phyloP scores from a whole-genome alignment of 768 basidiomycete species.

The Plicaturopsis crispa region DNA sequence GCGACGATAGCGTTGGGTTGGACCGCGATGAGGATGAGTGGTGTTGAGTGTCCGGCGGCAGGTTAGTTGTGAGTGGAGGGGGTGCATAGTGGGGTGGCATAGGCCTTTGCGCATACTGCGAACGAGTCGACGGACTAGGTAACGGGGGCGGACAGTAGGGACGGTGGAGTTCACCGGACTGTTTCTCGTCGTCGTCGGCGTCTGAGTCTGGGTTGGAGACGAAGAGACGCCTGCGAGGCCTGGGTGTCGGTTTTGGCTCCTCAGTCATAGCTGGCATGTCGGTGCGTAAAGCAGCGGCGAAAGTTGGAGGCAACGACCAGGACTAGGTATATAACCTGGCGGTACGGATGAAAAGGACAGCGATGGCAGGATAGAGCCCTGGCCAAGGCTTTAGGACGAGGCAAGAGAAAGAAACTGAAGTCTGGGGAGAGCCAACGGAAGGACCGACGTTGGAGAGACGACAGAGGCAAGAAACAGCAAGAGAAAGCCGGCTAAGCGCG shows the following conservation, averaged over 20 bases:
- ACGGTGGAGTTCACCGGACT: slow-evolving; percentile 5
- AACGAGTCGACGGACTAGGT: slow-evolving; percentile 22
- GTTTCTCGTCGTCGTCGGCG: slow-evolving; percentile 24
- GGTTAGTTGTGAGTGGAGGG: slow-evolving; percentile 29
- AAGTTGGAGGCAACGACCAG: no score
- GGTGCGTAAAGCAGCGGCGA: not conserved
- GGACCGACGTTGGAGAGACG: no score
- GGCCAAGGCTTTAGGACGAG: no score
- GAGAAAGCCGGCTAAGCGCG: no score
- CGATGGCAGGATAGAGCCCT: no score
- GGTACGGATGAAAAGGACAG: no score
- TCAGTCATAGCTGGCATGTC: slow-evolving; percentile 50
- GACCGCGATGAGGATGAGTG: slow-evolving; percentile 27
- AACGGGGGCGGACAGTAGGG: slow-evolving; percentile 15
- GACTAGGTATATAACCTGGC: no score
- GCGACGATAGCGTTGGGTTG: slow-evolving; percentile 55
- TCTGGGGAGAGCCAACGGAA: no score
- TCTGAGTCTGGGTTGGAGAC: slow-evolving; percentile 58
- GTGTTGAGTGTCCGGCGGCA: slow-evolving; percentile 16
- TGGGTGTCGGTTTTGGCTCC: slow-evolving; percentile 37
- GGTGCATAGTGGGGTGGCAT: slow-evolving; percentile 12
- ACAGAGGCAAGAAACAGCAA: no score
- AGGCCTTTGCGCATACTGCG: no score
- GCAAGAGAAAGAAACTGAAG: no score
- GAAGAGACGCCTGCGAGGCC: slow-evolving; percentile 36